Evolutionary conservation across 192 early-diverging fungal genomes (phyloP), one percentile per base, ranked within the genome.

Genomic region (Coemansia sp.): DNA sequence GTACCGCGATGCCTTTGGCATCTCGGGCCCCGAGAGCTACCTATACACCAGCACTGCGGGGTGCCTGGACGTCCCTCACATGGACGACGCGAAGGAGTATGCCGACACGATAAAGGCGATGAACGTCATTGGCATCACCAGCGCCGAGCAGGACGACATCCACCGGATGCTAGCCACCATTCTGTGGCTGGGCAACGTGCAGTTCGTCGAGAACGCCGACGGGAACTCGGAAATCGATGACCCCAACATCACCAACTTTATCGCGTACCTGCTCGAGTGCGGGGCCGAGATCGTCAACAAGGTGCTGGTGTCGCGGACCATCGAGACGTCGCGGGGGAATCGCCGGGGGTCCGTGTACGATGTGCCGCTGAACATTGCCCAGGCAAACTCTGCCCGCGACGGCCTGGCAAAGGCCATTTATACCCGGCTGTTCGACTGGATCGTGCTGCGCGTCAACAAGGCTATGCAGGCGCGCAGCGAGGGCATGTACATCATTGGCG

Each of bases 341-440:
- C 78, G 85, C 48, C 78, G 87, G 19, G 84, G 85, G 28, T 84
- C 82, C 28, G 68, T 86, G 1, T 87, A 85, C 54, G 85, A 94
- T 23, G 90, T 95, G 2, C 89, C 92, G 5, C 78, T 99, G 17
- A 99, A 99, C 60, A 51, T 79, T 18, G 77, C 85, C 27, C 96
- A 99, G 78, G 96, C 96, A 14, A 79, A 62, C 18, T 80, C 88
- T 27, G 88, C 91, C 7, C 82, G 96, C 30, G 88, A 99, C 66
- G 96, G 94, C 0, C 79, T 98, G 27, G 79, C 93, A 51, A 97
- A 99, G 64, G 79, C 83, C n/a, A 79, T 96, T 29, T 98, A 96
- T 61, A 89, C 85, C 44, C 82, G 93, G 32, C 51, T 97, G 66
- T 99, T 99, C 47, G 93, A 99, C 69, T 99, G 94, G 94, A 97